These are phyloP conservation scores for Solanum clarkiae DNA, from an alignment of 257 asterid genomes.

Conservation along the genomic window DNA sequence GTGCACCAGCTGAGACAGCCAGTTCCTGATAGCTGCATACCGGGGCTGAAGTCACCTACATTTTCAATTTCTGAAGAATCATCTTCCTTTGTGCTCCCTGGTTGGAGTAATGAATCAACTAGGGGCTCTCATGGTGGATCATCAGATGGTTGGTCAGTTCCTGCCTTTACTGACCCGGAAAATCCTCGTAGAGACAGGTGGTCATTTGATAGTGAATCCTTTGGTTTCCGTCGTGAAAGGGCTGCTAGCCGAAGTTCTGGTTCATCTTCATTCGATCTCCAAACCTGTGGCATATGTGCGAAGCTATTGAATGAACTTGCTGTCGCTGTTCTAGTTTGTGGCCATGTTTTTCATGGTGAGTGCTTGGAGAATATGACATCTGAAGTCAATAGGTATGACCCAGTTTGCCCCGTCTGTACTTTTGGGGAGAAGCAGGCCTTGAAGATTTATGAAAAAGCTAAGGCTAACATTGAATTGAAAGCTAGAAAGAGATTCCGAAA, in stretches of 20 bases:
- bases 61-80: conserved; percentile 75
- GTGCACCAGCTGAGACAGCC: conserved; percentile 47
- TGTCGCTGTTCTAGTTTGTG: conserved; percentile 80
- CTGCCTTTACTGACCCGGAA: conserved; percentile 49
- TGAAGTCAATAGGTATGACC: conserved; percentile 73
- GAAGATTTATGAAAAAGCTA: conserved; percentile 79
- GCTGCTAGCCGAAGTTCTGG: conserved; percentile 40
- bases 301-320: conserved; percentile 71
- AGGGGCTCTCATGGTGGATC: conserved; percentile 75
- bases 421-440: conserved; percentile 67
- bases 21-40: conserved; percentile 56
- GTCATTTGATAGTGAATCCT: conserved; percentile 89
- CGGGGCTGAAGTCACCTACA: conserved; percentile 54
- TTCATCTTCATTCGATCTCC: conserved; percentile 47
- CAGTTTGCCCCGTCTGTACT: conserved; percentile 85
- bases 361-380: conserved; percentile 90
- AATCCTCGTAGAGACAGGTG: conserved; percentile 62
- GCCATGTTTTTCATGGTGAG: conserved; percentile 89
- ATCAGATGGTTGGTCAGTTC: conserved; percentile 78
- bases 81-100: conserved; percentile 38
- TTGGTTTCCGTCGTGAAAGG: conserved; percentile 47
- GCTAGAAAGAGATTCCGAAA: conserved; percentile 55
- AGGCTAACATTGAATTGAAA: conserved; percentile 63
- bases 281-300: conserved; percentile 75
- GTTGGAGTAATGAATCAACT: conserved; percentile 63